phyloP scores from a whole-genome alignment of 2,329 filamentous ascomycete species.

The Phaeophleospora eucalypticola region DNA sequence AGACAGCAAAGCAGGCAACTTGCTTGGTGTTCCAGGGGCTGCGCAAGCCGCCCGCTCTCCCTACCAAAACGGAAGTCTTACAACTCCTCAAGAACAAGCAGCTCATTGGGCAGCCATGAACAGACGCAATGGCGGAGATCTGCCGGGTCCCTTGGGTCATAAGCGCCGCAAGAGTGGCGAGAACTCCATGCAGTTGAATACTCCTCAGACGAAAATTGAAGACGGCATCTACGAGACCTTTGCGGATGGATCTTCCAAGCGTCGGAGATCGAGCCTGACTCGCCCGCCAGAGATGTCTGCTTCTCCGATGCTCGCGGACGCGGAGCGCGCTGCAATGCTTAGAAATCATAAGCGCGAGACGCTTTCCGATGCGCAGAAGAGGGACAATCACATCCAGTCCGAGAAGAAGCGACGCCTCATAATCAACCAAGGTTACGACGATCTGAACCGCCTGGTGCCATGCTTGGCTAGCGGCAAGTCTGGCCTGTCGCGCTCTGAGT shows the following conservation, averaged over 20 bases:
- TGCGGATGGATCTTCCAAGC: background rate
- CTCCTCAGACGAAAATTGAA: background rate
- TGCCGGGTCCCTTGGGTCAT: background rate
- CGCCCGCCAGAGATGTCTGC: background rate
- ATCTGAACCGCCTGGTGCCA: constrained; percentile 72
- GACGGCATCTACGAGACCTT: constrained; percentile 1
- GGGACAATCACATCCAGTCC: constrained; percentile 80
- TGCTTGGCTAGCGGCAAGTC: constrained; percentile 59
- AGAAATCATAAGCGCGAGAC: constrained; percentile 43
- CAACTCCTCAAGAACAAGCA: background rate
- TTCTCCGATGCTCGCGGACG: background rate
- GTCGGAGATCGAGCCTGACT: constrained; percentile 1
- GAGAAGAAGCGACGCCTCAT: constrained; percentile 81
- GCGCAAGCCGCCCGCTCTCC: constrained; percentile 3
- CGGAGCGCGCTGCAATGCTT: constrained; percentile 1
- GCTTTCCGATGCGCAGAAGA: constrained; percentile 72
- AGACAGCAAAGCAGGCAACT: constrained; percentile 10
- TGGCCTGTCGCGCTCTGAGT: constrained; percentile 77
- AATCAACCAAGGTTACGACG: constrained; percentile 78
- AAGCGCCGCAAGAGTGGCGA: constrained; percentile 8
- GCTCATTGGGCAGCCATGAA: constrained; percentile 4
- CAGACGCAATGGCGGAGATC: background rate
- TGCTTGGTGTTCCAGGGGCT: constrained; percentile 13
- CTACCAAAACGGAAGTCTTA: background rate
- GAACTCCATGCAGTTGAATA: background rate